Conservation (phyloP, 2,329 filamentous ascomycete species). For the Alternaria arbusti region DNA sequence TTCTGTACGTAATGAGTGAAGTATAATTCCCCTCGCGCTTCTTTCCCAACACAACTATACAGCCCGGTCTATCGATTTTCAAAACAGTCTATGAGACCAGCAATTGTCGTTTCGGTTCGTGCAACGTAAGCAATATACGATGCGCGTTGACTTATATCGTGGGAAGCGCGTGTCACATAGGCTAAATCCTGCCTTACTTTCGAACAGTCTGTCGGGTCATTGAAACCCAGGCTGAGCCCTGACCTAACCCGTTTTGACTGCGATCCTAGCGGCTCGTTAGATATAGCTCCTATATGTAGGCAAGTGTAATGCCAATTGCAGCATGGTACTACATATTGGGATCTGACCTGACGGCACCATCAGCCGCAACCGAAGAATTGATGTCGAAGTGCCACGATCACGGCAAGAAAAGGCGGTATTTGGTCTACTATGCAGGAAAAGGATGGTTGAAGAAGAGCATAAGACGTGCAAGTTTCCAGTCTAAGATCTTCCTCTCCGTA, state of each 20-base stretch:
- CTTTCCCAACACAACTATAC: neutral
- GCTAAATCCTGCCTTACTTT: neutral
- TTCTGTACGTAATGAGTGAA: neutral
- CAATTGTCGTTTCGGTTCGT: neutral
- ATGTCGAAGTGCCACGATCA: neutral
- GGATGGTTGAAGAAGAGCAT: neutral
- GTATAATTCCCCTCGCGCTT: neutral
- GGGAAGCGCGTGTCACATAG: neutral
- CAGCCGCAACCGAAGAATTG: slow-evolving; percentile 1
- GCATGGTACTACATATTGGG: neutral
- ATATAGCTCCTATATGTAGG: neutral
- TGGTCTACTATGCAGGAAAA: neutral
- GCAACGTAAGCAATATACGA: neutral
- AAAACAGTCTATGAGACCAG: neutral
- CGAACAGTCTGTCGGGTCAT: neutral
- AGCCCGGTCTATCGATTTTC: neutral
- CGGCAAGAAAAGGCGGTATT: neutral
- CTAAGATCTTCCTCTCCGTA: neutral
- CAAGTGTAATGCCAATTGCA: neutral
- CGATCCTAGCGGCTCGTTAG: neutral
- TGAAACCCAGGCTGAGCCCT: neutral
- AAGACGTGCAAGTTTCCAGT: neutral
- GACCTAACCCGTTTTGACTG: neutral
- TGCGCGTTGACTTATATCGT: neutral
- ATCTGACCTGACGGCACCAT: neutral